Percentiles rank a stretch among this genome's conserved stretches.
phyloP scores from a whole-genome alignment of 108 stramenopile genomes.

The Nannochloropsis salina region DNA sequence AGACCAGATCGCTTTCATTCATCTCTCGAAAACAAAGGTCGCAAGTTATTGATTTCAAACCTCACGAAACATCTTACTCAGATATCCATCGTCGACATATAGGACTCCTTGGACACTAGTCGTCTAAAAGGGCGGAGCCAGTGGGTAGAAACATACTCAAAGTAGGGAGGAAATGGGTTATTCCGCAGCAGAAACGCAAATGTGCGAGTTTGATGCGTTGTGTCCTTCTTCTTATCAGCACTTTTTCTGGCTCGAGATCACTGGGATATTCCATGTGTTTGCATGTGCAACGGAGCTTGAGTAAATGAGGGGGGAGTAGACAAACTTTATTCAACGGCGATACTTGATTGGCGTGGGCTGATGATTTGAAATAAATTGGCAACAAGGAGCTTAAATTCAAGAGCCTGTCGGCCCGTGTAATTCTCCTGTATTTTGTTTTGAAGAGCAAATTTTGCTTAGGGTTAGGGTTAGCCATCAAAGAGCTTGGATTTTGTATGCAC shows the following conservation, averaged over 20 bases:
- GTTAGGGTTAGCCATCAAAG: too few relatives aligned
- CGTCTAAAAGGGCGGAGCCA: conserved; percentile 79
- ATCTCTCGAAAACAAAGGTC: conserved; percentile 70
- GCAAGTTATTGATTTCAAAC: conserved; percentile 70
- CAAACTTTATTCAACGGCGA: conserved; percentile 48
- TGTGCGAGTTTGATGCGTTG: conserved; percentile 70
- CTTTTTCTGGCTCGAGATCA: conserved; percentile 80
- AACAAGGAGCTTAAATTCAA: conserved; percentile 80
- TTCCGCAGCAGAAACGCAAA: conserved; percentile 73
- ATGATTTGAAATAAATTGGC: conserved; percentile 82
- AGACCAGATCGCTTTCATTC: conserved; percentile 71
- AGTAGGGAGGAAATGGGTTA: conserved; percentile 60
- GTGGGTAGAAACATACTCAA: conserved; percentile 76
- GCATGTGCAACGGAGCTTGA: conserved; percentile 66
- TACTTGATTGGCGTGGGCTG: conserved; percentile 59
- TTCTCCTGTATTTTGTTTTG: conserved; percentile 78
- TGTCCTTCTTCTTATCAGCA: conserved; percentile 61
- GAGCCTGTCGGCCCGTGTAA: conserved; percentile 71
- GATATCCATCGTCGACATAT: conserved; percentile 73
- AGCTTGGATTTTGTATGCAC: conserved; percentile 75
- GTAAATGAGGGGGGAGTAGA: conserved; percentile 60
- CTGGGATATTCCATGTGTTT: conserved; percentile 70
- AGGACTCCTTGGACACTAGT: conserved; percentile 69
- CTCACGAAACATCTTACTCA: conserved; percentile 77
- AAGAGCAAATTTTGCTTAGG: conserved; percentile 68